Evolutionary conservation across 2,329 filamentous ascomycete species (phyloP).

Genomic region (Xylaria sp.): DNA sequence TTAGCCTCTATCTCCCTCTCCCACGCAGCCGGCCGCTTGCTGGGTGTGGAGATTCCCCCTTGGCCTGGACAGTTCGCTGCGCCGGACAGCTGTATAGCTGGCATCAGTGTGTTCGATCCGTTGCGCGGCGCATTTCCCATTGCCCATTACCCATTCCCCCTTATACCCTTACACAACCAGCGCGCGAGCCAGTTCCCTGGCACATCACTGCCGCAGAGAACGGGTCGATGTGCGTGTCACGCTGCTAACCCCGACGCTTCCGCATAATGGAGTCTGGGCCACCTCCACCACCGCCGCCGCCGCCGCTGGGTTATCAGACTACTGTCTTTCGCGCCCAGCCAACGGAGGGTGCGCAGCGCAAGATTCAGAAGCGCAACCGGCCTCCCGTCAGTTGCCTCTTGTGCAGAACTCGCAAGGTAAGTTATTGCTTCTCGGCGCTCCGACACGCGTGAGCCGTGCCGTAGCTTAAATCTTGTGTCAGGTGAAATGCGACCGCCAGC

Average conservation of each 20-base stretch:
- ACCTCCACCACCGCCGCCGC: constrained; percentile 24
- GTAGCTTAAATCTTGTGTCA: constrained; percentile 33
- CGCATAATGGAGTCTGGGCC: constrained; percentile 48
- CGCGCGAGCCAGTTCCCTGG: constrained; percentile 17
- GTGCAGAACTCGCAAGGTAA: constrained; percentile 52
- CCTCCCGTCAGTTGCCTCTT: constrained; percentile 52
- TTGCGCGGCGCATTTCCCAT: constrained; percentile 1
- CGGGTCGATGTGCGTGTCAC: constrained; percentile 16
- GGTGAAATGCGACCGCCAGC: constrained; percentile 55
- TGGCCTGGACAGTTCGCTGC: constrained; percentile 5
- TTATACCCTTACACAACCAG: constrained; percentile 4
- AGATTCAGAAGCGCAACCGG: constrained; percentile 54
- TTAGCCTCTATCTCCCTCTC: constrained; percentile 19
- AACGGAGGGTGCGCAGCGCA: constrained; percentile 50
- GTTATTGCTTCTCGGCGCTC: constrained; percentile 26
- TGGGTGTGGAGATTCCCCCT: constrained; percentile 10
- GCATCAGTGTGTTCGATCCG: constrained; percentile 11
- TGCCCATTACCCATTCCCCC: too few relatives aligned
- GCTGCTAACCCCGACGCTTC: constrained; percentile 43
- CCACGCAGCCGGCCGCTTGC: constrained; percentile 8
- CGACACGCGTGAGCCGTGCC: constrained; percentile 13
- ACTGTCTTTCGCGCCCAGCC: constrained; percentile 53
- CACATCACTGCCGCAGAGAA: neutral
- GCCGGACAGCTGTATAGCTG: neutral
- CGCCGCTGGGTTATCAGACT: constrained; percentile 48